Evolutionary conservation across 768 basidiomycete species (phyloP).

Genomic region (Gymnopilus junonius): DNA sequence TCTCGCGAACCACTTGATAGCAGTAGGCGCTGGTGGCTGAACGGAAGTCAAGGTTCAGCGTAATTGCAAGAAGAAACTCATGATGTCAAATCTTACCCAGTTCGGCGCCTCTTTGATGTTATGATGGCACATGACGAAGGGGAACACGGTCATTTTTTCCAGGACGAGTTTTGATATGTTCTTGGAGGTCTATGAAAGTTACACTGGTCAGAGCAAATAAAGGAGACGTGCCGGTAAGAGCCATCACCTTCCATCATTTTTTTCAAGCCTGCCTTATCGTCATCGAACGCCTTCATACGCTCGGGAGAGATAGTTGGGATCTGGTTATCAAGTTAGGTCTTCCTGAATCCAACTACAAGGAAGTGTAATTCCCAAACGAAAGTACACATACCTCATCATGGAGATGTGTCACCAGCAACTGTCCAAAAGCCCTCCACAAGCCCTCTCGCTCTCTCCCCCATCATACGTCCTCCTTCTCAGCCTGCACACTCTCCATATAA

Average conservation of each 20-base stretch:
- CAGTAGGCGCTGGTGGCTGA: constrained; percentile 23
- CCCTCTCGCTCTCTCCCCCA: constrained; percentile 15
- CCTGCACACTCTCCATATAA: constrained; percentile 21
- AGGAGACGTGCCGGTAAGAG: not conserved
- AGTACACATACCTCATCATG: constrained; percentile 27
- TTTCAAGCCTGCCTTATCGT: constrained; percentile 3
- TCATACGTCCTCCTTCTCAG: constrained; percentile 18
- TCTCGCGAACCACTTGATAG: constrained; percentile 24
- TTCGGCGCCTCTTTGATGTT: constrained; percentile 18
- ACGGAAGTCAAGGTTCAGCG: not conserved
- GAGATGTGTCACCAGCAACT: constrained; percentile 25
- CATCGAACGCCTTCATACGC: constrained; percentile 13
- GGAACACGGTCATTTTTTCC: constrained; percentile 16
- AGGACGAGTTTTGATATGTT: constrained; percentile 21
- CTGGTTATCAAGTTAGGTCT: constrained; percentile 12
- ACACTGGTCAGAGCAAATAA: not conserved
- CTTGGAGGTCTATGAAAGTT: constrained; percentile 14
- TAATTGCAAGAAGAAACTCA: not conserved
- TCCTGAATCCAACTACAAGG: not conserved
- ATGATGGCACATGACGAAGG: constrained; percentile 25
- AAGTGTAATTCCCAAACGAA: not conserved
- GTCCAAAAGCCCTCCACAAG: constrained; percentile 25
- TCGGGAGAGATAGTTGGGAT: constrained; percentile 25
- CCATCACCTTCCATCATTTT: constrained; percentile 8
- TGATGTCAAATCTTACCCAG: constrained; percentile 17